phyloP scores from a whole-genome alignment of 208 protist species.

The Crithidia fasciculata region DNA sequence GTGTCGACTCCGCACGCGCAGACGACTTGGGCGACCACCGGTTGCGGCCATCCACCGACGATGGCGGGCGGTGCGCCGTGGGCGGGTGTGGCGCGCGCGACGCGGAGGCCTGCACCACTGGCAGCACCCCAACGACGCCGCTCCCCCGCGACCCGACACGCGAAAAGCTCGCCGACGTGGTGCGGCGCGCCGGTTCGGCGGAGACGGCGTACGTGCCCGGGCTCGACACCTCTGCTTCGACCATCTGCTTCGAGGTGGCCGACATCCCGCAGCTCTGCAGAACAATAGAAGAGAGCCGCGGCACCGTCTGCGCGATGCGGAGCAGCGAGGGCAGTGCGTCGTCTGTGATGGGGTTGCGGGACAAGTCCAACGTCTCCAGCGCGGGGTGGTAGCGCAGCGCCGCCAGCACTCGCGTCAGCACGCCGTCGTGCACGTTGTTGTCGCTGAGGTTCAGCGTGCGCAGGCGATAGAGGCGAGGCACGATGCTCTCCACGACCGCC shows the following conservation, averaged over 20 bases:
- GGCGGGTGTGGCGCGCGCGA: conserved; percentile 16
- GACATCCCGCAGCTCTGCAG: conserved; percentile 52
- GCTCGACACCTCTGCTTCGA: conserved; percentile 29
- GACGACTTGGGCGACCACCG: conserved; percentile 2
- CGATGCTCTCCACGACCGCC: conserved; percentile 41
- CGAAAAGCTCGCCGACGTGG: background rate
- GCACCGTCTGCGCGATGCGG: conserved; percentile 39
- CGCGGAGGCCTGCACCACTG: background rate
- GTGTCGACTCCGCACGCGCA: conserved; percentile 25
- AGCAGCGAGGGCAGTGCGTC: conserved; percentile 34
- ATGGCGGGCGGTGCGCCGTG: conserved; percentile 3
- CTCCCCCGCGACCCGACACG: background rate
- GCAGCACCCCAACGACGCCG: background rate
- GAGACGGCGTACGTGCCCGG: conserved; percentile 15
- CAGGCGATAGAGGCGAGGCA: conserved; percentile 61
- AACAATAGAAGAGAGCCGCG: conserved; percentile 36
- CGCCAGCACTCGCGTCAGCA: conserved; percentile 28
- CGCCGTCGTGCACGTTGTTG: conserved; percentile 58
- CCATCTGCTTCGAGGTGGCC: conserved; percentile 15
- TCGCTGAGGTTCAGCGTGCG: conserved; percentile 56
- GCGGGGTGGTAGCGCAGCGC: conserved; percentile 49
- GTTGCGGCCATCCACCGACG: conserved; percentile 1
- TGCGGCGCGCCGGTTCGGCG: background rate
- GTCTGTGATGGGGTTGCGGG: conserved; percentile 63
- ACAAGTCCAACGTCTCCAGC: conserved; percentile 54